Conservation (phyloP, 176 grass and related monocot genomes). For the Microstegium vimineum region DNA sequence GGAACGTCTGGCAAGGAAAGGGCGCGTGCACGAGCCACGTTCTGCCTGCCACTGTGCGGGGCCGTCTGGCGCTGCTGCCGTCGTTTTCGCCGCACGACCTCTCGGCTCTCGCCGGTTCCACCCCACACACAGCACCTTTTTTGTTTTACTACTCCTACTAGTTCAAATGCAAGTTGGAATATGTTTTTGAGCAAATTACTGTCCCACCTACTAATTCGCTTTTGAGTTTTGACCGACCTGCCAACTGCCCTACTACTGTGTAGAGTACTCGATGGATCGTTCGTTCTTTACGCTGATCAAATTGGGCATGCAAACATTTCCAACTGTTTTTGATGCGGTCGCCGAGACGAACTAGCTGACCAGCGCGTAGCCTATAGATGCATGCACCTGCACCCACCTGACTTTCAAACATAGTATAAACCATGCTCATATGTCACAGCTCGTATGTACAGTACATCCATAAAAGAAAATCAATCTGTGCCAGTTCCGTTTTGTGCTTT, state of each 20-base stretch:
- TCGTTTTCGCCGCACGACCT: background rate
- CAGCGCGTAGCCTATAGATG: background rate
- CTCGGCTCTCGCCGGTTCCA: background rate
- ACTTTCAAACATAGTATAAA: too few species aligned
- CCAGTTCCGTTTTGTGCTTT: background rate
- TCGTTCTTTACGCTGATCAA: background rate
- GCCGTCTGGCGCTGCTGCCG: background rate
- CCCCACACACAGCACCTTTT: too few species aligned
- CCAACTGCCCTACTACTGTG: background rate
- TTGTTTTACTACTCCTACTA: too few species aligned
- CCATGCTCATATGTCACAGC: background rate
- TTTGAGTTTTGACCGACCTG: slow-evolving; percentile 26
- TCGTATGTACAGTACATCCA: background rate
- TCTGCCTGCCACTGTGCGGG: background rate
- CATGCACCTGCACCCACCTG: background rate
- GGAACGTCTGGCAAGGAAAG: too few species aligned
- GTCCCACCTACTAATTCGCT: background rate
- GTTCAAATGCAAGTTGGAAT: background rate
- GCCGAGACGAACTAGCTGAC: background rate
- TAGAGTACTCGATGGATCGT: background rate
- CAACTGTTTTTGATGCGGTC: background rate
- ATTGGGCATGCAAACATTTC: background rate
- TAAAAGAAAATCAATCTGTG: too few species aligned
- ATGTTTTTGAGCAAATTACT: background rate
- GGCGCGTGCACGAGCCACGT: background rate